Evolutionary conservation across 1,284 basidiomycete genomes (phyloP), one percentile per base, ranked within the genome.

Genomic region (Schizopora paradoxa): DNA sequence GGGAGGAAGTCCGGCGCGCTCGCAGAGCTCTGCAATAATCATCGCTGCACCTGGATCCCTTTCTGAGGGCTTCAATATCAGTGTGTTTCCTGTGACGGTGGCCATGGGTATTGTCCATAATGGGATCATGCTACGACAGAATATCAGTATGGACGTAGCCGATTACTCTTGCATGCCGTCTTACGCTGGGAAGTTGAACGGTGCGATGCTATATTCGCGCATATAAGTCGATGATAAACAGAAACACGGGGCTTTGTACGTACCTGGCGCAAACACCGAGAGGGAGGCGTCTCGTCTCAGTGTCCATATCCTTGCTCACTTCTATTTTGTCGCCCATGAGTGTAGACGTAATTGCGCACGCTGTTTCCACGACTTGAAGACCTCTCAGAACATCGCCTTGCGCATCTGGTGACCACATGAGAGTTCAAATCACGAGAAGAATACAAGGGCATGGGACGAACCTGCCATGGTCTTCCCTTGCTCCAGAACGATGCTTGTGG

Each of bases 281-380:
- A 4, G 90, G 87, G 27, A 89, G 65, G 51, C 79, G 78, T 36
- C 91, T 77, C 18, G 85, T 84, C 51, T 89, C 84, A 6, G 95
- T 98, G 63, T 98, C 95, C 95, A 98, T 99, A 61, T 97, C 93
- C 66, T 85, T 92, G 66, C 88, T 89, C 6, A 95, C 91, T 74
- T 98, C 95, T 44, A 97, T 69, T 60, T 93, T 91, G 54, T 96
- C 88, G 2, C 91, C 94, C 41, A 96, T 72, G 18, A 98, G 66
- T 10, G 82, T 85, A 0, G 82, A 83, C 1, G 95, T 91, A 55
- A 93, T 84, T 25, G 82, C 84, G 42, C 83, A 79, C 18, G 92
- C 87, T 10, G 82, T 82, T 63, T 99, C 95, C 22, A 96, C 93
- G 6, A 99, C 95, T 65, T 97, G 91, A 31, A 98, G 72, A 41